A percentile compares a stretch with the other conserved stretches of the same genome.
These are phyloP conservation scores for Oryza officinalis DNA, from an alignment of 176 grass and related monocot genomes.

Conservation along the genomic window DNA sequence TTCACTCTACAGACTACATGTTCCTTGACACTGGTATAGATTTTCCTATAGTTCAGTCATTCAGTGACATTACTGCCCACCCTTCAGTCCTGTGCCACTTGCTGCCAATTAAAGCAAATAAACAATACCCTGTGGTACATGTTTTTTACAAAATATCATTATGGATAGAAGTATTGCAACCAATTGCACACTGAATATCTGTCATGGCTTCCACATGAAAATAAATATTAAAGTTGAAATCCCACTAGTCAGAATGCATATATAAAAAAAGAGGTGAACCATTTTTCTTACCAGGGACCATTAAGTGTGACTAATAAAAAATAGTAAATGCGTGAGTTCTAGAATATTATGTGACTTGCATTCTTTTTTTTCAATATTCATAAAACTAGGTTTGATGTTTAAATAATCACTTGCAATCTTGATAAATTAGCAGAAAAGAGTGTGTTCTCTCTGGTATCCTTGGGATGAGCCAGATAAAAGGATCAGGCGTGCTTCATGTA, in stretches of 20 bases:
- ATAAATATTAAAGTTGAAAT: background rate
- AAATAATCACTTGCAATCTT: background rate
- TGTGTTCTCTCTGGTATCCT: background rate
- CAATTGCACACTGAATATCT: slow-evolving; percentile 22
- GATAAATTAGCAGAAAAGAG: slow-evolving; percentile 6
- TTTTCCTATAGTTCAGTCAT: background rate
- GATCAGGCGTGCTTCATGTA: background rate
- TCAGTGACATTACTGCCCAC: slow-evolving; percentile 10
- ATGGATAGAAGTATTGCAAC: background rate
- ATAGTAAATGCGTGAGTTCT: background rate
- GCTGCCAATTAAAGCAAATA: slow-evolving; percentile 2
- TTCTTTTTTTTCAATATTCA: background rate
- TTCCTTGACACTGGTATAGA: background rate
- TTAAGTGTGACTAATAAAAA: slow-evolving; percentile 15
- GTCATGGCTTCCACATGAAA: background rate
- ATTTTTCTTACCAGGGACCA: background rate
- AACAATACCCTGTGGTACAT: background rate
- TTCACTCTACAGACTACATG: background rate
- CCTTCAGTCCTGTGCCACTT: background rate
- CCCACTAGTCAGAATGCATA: background rate
- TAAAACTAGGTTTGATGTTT: background rate
- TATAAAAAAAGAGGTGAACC: background rate
- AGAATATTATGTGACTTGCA: slow-evolving; percentile 7
- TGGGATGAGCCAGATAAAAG: background rate
- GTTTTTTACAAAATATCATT: background rate